Evolutionary conservation across 768 basidiomycete species (phyloP).

Genomic region (Gymnopilus dilepis): DNA sequence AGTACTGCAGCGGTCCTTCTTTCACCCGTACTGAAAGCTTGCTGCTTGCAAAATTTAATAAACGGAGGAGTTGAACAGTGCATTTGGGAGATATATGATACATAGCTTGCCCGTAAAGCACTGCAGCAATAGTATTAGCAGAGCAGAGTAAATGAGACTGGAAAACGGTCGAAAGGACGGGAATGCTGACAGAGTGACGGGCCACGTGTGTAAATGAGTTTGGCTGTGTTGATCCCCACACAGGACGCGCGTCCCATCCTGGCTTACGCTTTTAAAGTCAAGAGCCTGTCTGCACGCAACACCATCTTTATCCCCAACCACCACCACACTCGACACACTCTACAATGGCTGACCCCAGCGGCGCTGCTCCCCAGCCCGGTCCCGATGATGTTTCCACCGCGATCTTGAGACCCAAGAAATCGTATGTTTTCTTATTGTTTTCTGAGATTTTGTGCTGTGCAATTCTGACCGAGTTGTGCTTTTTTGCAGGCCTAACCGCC

Average conservation of each 20-base stretch:
- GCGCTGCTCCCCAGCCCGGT: conserved; percentile 82
- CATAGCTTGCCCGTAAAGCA: not conserved
- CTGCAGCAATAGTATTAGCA: no score
- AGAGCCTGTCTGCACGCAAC: conserved; percentile 29
- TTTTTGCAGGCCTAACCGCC: conserved; percentile 83
- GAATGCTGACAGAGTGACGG: conserved; percentile 28
- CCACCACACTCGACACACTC: conserved; percentile 20
- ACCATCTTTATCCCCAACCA: conserved; percentile 27
- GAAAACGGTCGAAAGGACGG: conserved; percentile 41
- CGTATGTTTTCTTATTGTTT: conserved; percentile 60
- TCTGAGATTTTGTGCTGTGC: conserved; percentile 4
- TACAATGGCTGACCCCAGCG: conserved; percentile 80
- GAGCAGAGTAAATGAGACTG: conserved; percentile 9
- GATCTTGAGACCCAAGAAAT: conserved; percentile 96
- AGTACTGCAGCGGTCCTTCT: not conserved
- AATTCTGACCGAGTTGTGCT: conserved; percentile 25
- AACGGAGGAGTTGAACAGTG: not conserved
- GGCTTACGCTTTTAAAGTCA: conserved; percentile 32
- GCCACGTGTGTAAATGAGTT: conserved; percentile 39
- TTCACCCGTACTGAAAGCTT: not conserved
- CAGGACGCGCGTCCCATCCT: conserved; percentile 47
- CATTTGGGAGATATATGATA: not conserved
- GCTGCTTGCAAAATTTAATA: not conserved
- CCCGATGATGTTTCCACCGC: conserved; percentile 93
- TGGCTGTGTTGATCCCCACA: conserved; percentile 37